Evolutionary conservation across 441 rosid species (phyloP).

Genomic region (Dalechampia spathulata): DNA sequence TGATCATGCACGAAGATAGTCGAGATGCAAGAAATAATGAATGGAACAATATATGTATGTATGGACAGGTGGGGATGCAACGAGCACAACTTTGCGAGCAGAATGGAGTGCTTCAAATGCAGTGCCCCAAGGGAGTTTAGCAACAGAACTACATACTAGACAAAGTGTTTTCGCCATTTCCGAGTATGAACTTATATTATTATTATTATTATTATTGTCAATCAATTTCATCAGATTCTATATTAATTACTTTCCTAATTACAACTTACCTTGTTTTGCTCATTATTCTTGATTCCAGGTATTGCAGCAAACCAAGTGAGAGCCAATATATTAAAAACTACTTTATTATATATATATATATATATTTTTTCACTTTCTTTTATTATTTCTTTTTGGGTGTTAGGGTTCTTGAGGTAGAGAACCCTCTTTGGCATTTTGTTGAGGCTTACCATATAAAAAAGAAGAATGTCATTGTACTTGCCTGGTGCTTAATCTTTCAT

Average conservation of each 20-base stretch:
- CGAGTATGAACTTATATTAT: slow-evolving; percentile 21
- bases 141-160: slow-evolving; percentile 48
- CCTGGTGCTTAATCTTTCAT: slow-evolving; percentile 25
- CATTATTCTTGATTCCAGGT: slow-evolving; percentile 24
- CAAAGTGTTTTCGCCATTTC: slow-evolving; percentile 16
- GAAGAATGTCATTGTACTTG: slow-evolving; percentile 28
- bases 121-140: slow-evolving; percentile 70
- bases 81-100: slow-evolving; percentile 83
- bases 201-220: background rate
- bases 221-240: background rate
- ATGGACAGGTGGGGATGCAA: slow-evolving; percentile 61
- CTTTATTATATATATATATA: slow-evolving; percentile 5
- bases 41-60: no score
- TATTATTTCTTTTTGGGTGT: slow-evolving; percentile 16
- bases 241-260: background rate
- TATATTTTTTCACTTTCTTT: background rate
- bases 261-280: background rate
- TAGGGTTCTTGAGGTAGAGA: slow-evolving; percentile 14
- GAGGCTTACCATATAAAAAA: slow-evolving; percentile 21
- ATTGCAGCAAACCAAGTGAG: slow-evolving; percentile 18
- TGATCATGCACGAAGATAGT: background rate
- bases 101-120: slow-evolving; percentile 85
- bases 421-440: slow-evolving; percentile 34
- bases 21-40: no score
- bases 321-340: slow-evolving; percentile 6